Evolutionary conservation across 139 green algal genomes (phyloP).

Genomic region (Chlorella sorokiniana): DNA sequence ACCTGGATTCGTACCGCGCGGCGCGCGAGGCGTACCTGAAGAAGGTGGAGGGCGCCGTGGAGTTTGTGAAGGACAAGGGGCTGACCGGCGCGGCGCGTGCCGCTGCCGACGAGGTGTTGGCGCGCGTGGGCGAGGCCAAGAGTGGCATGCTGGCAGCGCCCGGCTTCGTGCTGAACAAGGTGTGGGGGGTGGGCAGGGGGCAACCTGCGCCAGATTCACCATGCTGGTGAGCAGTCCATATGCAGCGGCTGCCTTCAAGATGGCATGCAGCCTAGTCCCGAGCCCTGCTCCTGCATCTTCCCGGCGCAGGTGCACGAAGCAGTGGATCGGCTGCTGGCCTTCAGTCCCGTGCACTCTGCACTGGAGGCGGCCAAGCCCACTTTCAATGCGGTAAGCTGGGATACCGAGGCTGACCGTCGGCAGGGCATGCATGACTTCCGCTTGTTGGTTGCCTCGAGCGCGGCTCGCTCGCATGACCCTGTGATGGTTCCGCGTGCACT

Average conservation of each 20-base stretch:
- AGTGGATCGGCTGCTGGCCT: slow-evolving; percentile 41
- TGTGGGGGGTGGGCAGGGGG: neutral
- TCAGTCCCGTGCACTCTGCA: slow-evolving; percentile 32
- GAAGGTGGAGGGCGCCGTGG: slow-evolving; percentile 48
- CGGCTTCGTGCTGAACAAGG: slow-evolving; percentile 6
- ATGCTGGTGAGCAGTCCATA: too few relatives aligned
- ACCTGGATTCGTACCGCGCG: slow-evolving; percentile 49
- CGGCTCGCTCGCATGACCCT: too few relatives aligned
- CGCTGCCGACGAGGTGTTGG: slow-evolving; percentile 48
- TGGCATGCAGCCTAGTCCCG: neutral
- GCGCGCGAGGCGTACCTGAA: slow-evolving; percentile 55
- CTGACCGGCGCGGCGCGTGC: slow-evolving; percentile 39
- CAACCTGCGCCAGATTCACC: neutral
- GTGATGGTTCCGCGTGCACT: too few relatives aligned
- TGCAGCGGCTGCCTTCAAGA: neutral
- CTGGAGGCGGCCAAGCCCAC: slow-evolving; percentile 24
- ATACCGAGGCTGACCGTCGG: neutral
- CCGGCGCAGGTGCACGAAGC: slow-evolving; percentile 37
- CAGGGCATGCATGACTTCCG: neutral
- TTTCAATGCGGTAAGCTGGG: slow-evolving; percentile 21
- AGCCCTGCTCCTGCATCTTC: neutral
- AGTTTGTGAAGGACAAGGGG: slow-evolving; percentile 50
- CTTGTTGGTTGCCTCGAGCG: neutral
- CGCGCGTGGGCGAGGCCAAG: slow-evolving; percentile 50
- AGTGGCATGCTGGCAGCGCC: slow-evolving; percentile 29